phyloP scores from a whole-genome alignment of 2,329 filamentous ascomycete genomes.

The Teratosphaeria nubilosa region DNA sequence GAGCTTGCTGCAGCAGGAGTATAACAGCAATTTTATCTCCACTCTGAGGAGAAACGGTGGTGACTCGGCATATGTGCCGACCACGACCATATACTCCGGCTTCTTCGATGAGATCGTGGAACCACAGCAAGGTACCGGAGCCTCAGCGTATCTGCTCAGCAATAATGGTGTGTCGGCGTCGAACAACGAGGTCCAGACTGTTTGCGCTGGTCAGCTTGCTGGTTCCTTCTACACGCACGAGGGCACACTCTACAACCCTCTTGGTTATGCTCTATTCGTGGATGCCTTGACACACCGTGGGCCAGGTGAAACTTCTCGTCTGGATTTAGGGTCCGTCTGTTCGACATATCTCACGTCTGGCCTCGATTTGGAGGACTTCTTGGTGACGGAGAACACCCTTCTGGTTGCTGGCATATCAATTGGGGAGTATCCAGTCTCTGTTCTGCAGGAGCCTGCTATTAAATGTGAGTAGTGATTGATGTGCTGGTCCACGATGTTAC shows the following conservation, averaged over 20 bases:
- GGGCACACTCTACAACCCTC: constrained; percentile 40
- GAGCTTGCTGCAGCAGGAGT: constrained; percentile 39
- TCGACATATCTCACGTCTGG: constrained; percentile 27
- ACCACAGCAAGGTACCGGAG: constrained; percentile 37
- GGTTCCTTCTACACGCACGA: constrained; percentile 43
- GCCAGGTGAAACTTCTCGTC: constrained; percentile 30
- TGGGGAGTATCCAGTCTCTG: constrained; percentile 26
- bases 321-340: constrained; percentile 35
- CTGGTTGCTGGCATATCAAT: constrained; percentile 29
- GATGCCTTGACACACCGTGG: constrained; percentile 42
- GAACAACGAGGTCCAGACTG: constrained; percentile 38
- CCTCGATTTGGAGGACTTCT: constrained; percentile 34
- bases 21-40: constrained; percentile 34
- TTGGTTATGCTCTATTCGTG: constrained; percentile 35
- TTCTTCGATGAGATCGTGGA: constrained; percentile 43
- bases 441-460: constrained; percentile 31
- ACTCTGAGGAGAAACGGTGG: constrained; percentile 36
- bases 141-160: constrained; percentile 39
- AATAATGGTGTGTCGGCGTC: constrained; percentile 36
- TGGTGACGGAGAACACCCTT: constrained; percentile 36
- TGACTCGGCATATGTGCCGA: constrained; percentile 45
- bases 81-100: constrained; percentile 43
- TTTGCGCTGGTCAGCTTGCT: constrained; percentile 32
- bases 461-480: constrained; percentile 12
- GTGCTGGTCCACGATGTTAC: neutral